Base-by-base conservation (phyloP, 495 filamentous ascomycete species). In the Daldinia concentrica region DNA sequence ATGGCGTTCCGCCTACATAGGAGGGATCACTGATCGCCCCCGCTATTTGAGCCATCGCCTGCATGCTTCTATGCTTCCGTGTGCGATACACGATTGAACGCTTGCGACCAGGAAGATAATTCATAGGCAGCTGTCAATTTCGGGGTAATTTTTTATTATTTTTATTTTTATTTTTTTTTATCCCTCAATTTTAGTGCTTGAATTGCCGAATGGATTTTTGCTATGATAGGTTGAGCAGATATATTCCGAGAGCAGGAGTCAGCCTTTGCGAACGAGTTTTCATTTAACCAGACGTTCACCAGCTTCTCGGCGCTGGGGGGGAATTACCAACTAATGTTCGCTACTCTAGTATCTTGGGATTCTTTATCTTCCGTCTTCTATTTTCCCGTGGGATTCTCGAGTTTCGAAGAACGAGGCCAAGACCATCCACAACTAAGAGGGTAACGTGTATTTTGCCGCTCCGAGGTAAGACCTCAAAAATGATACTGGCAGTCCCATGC, bases 31-130 rank as follows among this genome's bases (percentile, higher is more conserved):
- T 32, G 15, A 24, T 59, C 43, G 43, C 41, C 45, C 64, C 36
- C 41, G 26, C 30, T 22, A 22, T 11, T 41, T 55, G 67, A 69
- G 67, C 67, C 67, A 55, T 54, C 60, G 54, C 30, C 26, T 69
- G 39, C 45, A 64, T 69, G 27, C 36, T 64, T 64, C 67, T 59
- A 43, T 11, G 8, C 9, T 26, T 45, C 4, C 4, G 32, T 36
- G 55, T 22, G n/a, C 29, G 32, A 34, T 36, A 34, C 29, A 34
- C 52, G 29, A 22, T 56, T 30, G 2, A 24, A 15, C 36, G n/a
- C n/a, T 19, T 19, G 29, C 32, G 9, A 19, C 29, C 7, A 48
- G 43, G n/a, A 4, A 41, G 8, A 41, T 8, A 17, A 8, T 17
- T 41, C 15, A 2, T n/a, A n/a, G 3, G 14, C 34, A 0, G 14